phyloP scores from a whole-genome alignment of 148 eudicot genomes.

The Nepenthes gracilis region DNA sequence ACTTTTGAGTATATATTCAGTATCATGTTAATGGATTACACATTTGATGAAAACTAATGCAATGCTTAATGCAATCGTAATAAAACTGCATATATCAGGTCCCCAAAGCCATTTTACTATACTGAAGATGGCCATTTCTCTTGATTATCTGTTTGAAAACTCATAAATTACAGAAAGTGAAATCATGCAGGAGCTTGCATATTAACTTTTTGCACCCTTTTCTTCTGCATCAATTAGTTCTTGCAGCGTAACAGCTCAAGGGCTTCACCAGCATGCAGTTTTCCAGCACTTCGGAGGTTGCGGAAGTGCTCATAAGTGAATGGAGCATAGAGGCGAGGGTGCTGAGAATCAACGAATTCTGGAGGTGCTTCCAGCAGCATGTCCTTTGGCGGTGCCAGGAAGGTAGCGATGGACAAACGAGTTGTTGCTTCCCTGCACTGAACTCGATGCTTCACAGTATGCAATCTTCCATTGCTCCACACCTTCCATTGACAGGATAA shows the following conservation, averaged over 20 bases:
- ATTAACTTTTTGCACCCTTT: too few relatives aligned
- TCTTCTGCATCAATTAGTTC: too few relatives aligned
- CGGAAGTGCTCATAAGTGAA: constrained; percentile 40
- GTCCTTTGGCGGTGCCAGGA: constrained; percentile 48
- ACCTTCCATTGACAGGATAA: constrained; percentile 14
- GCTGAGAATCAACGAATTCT: constrained; percentile 28
- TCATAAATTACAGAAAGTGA: too few relatives aligned
- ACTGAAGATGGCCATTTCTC: too few relatives aligned
- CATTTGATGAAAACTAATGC: too few relatives aligned
- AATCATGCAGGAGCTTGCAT: too few relatives aligned
- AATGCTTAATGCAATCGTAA: too few relatives aligned
- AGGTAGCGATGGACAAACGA: constrained; percentile 47
- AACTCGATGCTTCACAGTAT: constrained; percentile 49
- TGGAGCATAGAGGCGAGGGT: constrained; percentile 39
- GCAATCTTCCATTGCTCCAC: constrained; percentile 70
- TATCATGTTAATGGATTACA: too few relatives aligned
- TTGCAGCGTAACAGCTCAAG: constrained; percentile 27
- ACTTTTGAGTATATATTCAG: too few relatives aligned
- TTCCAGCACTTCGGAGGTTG: constrained; percentile 23
- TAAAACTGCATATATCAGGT: too few relatives aligned
- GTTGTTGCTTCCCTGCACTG: constrained; percentile 38
- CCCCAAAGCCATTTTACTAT: too few relatives aligned
- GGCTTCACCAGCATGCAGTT: constrained; percentile 40
- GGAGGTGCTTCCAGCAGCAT: constrained; percentile 33
- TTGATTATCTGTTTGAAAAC: too few relatives aligned